Percentiles rank a stretch among this genome's conserved stretches.
Evolutionary conservation across 2,329 filamentous ascomycete species (phyloP).

Genomic region (Fusarium sp.): DNA sequence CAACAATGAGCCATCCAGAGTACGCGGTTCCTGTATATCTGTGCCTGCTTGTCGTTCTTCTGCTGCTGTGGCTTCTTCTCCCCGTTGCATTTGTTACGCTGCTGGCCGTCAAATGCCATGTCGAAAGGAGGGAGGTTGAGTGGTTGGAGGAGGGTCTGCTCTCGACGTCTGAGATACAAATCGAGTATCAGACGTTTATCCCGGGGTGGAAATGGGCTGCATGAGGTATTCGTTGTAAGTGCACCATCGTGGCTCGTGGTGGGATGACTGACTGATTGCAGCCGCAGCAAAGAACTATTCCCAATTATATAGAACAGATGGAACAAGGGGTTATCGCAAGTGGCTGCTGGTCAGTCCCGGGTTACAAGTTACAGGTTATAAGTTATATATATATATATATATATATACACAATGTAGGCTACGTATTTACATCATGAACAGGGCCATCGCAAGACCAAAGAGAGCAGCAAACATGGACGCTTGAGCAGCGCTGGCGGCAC

Average conservation of each 20-base stretch:
- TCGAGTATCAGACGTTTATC: constrained; percentile 12
- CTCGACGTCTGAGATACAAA: constrained; percentile 16
- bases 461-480: constrained; percentile 19
- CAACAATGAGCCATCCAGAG: constrained; percentile 32
- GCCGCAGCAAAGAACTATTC: background rate
- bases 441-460: constrained; percentile 21
- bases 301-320: background rate
- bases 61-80: constrained; percentile 33
- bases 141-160: constrained; percentile 31
- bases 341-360: constrained; percentile 1
- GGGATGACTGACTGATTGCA: background rate
- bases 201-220: background rate
- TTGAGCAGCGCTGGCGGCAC: constrained; percentile 14
- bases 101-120: constrained; percentile 12
- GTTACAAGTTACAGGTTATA: constrained; percentile 20
- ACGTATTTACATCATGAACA: constrained; percentile 35
- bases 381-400: constrained; percentile 9
- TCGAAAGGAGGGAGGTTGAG: constrained; percentile 17
- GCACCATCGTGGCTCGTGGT: background rate
- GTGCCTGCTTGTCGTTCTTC: constrained; percentile 21
- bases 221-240: background rate
- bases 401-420: constrained; percentile 4
- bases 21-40: constrained; percentile 35
- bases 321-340: background rate
- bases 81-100: constrained; percentile 25